These are phyloP conservation scores for Kodamaea derodonti DNA, from an alignment of 1,139 yeast species.

Conservation along the genomic window DNA sequence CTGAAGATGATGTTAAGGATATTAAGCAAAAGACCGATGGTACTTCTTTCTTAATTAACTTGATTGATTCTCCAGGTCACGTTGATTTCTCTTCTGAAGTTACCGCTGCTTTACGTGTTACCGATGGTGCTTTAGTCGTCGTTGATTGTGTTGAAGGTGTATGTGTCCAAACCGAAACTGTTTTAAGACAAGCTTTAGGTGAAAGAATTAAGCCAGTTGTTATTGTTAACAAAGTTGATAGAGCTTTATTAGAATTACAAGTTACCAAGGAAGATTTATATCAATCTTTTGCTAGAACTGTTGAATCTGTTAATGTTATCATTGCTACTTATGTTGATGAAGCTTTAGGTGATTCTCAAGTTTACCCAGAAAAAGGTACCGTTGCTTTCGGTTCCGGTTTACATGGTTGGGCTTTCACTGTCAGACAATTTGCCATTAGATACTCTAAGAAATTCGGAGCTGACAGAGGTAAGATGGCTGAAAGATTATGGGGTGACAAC, in stretches of 20 bases:
- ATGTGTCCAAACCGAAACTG: slow-evolving; percentile 99
- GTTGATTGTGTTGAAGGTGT: slow-evolving; percentile 99
- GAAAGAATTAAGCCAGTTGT: slow-evolving; percentile 99
- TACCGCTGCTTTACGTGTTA: slow-evolving; percentile 99
- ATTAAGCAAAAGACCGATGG: slow-evolving; percentile 94
- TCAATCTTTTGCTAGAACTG: slow-evolving; percentile 98
- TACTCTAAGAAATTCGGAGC: slow-evolving; percentile 99
- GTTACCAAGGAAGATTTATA: slow-evolving; percentile 98
- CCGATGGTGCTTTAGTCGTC: slow-evolving; percentile 99
- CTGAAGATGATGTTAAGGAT: slow-evolving; percentile 90
- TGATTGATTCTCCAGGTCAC: slow-evolving; percentile 99
- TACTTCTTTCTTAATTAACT: slow-evolving; percentile 92
- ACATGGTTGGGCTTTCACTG: slow-evolving; percentile 99
- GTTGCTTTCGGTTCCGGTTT: slow-evolving; percentile 99
- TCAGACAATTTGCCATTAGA: slow-evolving; percentile 97
- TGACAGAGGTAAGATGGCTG: slow-evolving; percentile 96
- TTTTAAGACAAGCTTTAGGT: slow-evolving; percentile 97
- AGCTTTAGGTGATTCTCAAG: slow-evolving; percentile 93
- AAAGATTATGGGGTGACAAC: slow-evolving; percentile 99
- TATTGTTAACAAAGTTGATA: slow-evolving; percentile 97
- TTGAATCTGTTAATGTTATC: slow-evolving; percentile 98
- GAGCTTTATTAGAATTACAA: slow-evolving; percentile 98
- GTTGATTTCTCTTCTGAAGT: slow-evolving; percentile 99
- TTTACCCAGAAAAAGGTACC: slow-evolving; percentile 98
- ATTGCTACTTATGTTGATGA: slow-evolving; percentile 93